Base-by-base conservation (phyloP, 2,329 filamentous ascomycete species). In the Diaporthe batatas region DNA sequence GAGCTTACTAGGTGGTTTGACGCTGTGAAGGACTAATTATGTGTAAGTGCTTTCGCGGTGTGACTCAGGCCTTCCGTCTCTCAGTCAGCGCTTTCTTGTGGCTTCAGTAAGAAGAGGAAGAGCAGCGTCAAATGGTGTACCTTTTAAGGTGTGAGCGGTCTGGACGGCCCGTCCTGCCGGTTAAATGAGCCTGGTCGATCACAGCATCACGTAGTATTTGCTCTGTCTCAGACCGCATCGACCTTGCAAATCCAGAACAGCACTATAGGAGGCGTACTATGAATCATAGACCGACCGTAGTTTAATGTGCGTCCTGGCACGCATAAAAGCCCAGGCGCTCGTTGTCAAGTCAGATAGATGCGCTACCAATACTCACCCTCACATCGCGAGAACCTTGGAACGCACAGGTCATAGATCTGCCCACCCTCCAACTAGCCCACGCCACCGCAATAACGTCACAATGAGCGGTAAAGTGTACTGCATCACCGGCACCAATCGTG, bases 401-500 rank as follows among this genome's bases (percentile, higher is more conserved):
- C 47, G 47, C 47, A 49, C 8, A 23, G n/a, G 8, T 49, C n/a
- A 49, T 49, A 23, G 3, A 16, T 7, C 42, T 23, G 10, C 18
- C 29, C 21, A 34, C 14, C n/a, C 14, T 3, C 29, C 25, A 12
- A 16, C 47, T 11, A 64, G 10, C 25, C 25, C 25, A n/a, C 18
- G 3, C 21, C n/a, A 29, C 6, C 11, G 49, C 21, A 34, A 11
- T n/a, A 47, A 34, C 23, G 12, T 39, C 62, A 67, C 44, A n/a
- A 81, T 81, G 80, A 78, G 79, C 12, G 44, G n/a, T 29, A 67
- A 67, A 39, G 75, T 78, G 25, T 81, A 80, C 73, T 79, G 78
- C 73, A 76, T 81, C 64, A 79, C 78, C 21, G 80, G 80, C 75
- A 78, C 76, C 72, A 83, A 77, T 78, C 80, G 75, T 16, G 78